Conservation (phyloP, 2,329 filamentous ascomycete genomes). For the Scedosporium aurantiacum region DNA sequence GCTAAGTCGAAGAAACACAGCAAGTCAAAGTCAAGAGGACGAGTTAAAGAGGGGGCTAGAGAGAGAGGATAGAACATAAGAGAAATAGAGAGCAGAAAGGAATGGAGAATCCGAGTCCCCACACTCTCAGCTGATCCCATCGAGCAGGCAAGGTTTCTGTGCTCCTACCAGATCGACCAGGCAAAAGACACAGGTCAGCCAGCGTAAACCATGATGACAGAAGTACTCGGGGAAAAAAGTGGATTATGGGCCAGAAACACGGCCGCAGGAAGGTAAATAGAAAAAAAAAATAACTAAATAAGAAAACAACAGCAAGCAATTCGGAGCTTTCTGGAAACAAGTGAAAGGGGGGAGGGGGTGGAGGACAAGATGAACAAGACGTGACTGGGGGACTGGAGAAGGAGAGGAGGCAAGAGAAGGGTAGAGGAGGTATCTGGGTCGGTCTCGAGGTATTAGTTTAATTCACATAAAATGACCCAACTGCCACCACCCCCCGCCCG, state of each 20-base stretch:
- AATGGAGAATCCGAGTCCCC: background rate
- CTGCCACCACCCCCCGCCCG: conserved; percentile 20
- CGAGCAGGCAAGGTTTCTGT: background rate
- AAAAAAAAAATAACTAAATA: background rate
- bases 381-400: background rate
- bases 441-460: conserved; percentile 2
- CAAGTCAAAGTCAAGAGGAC: background rate
- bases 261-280: background rate
- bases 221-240: background rate
- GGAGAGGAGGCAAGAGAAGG: background rate
- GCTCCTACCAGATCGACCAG: background rate
- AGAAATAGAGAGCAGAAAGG: background rate
- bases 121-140: conserved; percentile 3
- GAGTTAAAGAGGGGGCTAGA: background rate
- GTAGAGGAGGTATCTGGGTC: background rate
- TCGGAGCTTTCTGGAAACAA: background rate
- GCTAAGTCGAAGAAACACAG: background rate
- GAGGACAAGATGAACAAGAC: background rate
- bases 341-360: background rate
- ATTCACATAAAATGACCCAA: conserved; percentile 18
- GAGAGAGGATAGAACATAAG: background rate
- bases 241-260: background rate
- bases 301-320: background rate
- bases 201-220: background rate
- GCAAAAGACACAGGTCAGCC: background rate